phyloP scores from a whole-genome alignment of 345 rosid species.

The Xanthoceras sorbifolium region DNA sequence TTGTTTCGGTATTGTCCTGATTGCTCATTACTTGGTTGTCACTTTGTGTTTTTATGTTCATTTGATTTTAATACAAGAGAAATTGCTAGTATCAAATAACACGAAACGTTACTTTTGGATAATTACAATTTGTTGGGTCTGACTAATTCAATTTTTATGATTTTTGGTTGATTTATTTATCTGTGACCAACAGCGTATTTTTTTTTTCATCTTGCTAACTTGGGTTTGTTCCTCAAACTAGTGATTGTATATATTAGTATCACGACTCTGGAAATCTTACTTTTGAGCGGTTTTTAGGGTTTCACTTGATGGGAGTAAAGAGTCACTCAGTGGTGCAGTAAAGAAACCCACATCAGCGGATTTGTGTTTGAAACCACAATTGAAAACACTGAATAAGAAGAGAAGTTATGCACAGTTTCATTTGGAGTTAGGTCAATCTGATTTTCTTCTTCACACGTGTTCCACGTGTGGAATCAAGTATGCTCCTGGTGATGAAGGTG shows the following conservation, averaged over 20 bases:
- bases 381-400: conserved; percentile 52
- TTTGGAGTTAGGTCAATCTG: conserved; percentile 85
- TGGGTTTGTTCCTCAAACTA: not conserved
- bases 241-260: not conserved
- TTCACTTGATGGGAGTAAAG: conserved; percentile 12
- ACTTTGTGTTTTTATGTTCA: not conserved
- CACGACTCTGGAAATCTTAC: not conserved
- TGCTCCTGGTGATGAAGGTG: conserved; percentile 70
- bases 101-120: too few species aligned
- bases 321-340: conserved; percentile 2
- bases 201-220: not conserved
- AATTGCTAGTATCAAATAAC: not conserved
- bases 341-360: conserved; percentile 20
- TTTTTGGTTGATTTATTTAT: not conserved
- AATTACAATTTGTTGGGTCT: too few species aligned
- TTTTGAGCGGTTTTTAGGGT: not conserved
- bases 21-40: not conserved
- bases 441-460: conserved; percentile 74
- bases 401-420: conserved; percentile 80
- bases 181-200: not conserved
- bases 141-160: not conserved
- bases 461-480: conserved; percentile 55
- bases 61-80: not conserved
- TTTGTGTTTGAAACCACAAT: conserved; percentile 22
- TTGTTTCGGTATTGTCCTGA: not conserved